phyloP scores from a whole-genome alignment of 495 filamentous ascomycete species.

The Xylaria castorea region DNA sequence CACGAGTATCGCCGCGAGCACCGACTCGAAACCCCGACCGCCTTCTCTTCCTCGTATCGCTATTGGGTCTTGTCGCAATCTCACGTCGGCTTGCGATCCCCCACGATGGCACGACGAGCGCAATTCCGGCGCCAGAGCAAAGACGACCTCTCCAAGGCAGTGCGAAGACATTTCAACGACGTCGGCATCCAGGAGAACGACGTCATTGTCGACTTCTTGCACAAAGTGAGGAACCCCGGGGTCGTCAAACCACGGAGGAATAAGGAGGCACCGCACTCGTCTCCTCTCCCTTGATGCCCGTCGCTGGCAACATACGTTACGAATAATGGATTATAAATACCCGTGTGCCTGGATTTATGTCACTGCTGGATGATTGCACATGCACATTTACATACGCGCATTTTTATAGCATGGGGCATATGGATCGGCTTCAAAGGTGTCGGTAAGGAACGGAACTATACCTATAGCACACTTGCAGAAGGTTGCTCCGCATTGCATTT shows the following conservation, averaged over 20 bases:
- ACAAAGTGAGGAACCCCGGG: conserved; percentile 68
- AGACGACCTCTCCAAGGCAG: conserved; percentile 79
- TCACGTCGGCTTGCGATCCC: conserved; percentile 73
- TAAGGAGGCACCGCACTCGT: conserved; percentile 39
- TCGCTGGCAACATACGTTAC: conserved; percentile 29
- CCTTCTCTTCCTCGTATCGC: conserved; percentile 74
- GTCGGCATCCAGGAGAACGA: conserved; percentile 85
- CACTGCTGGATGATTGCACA: conserved; percentile 30
- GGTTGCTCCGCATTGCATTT: conserved; percentile 34
- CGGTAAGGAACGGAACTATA: conserved; percentile 21
- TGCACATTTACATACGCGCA: conserved; percentile 20
- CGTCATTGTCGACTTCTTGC: conserved; percentile 84
- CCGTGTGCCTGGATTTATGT: conserved; percentile 26
- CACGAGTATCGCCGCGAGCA: conserved; percentile 83
- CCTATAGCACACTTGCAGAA: conserved; percentile 25
- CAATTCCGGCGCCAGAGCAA: conserved; percentile 71
- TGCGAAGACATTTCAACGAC: conserved; percentile 90
- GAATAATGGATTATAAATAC: conserved; percentile 32
- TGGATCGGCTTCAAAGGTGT: background rate
- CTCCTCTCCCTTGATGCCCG: conserved; percentile 38
- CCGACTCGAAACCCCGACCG: conserved; percentile 70
- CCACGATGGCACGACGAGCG: conserved; percentile 72
- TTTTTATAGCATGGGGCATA: conserved; percentile 1
- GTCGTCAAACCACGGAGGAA: conserved; percentile 41
- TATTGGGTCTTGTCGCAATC: conserved; percentile 72